Evolutionary conservation across 148 eudicot genomes (phyloP).

Genomic region (Dianthus caryophyllus): DNA sequence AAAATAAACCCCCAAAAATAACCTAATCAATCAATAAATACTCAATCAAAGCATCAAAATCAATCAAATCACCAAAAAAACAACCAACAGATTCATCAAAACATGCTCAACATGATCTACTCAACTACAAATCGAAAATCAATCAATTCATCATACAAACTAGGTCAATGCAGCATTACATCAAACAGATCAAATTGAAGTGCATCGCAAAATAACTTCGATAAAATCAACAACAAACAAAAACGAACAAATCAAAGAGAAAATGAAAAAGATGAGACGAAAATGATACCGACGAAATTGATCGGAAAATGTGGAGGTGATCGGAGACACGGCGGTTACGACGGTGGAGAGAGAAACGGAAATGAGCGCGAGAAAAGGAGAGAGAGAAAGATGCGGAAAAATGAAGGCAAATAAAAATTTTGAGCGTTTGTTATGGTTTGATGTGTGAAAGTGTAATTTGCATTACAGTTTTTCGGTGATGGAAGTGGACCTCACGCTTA

Average conservation of each 20-base stretch:
- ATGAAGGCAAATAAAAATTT: not conserved
- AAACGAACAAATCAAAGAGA: not conserved
- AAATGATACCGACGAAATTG: not conserved
- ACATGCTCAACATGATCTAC: slow-evolving; percentile 11
- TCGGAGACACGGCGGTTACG: slow-evolving; percentile 2
- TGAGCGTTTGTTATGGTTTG: no score
- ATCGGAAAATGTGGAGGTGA: not conserved
- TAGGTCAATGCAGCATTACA: not conserved
- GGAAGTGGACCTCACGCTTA: slow-evolving; percentile 1
- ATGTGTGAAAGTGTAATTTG: not conserved
- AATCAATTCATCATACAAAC: not conserved
- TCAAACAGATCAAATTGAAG: slow-evolving; percentile 18
- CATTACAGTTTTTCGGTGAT: not conserved
- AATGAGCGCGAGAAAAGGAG: not conserved
- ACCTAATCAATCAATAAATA: not conserved
- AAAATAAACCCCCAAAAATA: not conserved
- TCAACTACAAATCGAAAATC: not conserved
- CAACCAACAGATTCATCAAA: not conserved
- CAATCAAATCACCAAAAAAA: not conserved
- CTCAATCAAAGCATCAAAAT: not conserved
- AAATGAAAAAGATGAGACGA: not conserved
- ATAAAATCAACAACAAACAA: not conserved
- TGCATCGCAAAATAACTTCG: not conserved
- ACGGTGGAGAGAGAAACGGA: not conserved
- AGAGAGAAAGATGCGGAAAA: not conserved